phyloP scores from a whole-genome alignment of 441 rosid species.

The Omphalea diandra region DNA sequence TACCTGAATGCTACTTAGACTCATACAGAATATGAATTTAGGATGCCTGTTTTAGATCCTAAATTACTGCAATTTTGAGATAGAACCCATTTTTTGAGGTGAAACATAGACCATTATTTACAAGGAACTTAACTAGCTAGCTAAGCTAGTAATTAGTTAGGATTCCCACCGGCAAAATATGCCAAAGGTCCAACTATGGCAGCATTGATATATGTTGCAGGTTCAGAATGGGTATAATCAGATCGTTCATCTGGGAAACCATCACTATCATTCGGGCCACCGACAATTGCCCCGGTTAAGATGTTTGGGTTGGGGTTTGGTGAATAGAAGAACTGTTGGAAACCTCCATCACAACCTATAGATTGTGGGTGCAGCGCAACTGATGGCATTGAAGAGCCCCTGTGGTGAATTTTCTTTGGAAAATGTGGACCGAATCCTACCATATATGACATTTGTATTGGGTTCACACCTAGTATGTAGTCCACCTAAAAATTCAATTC shows the following conservation, averaged over 20 bases:
- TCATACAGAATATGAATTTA: too few species aligned
- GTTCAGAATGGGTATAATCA: conserved; percentile 67
- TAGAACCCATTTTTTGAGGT: too few species aligned
- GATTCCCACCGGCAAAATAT: conserved; percentile 46
- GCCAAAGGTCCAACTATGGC: conserved; percentile 77
- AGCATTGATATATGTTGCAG: conserved; percentile 78
- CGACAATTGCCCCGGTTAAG: conserved; percentile 66
- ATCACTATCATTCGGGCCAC: conserved; percentile 78
- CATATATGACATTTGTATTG: conserved; percentile 77
- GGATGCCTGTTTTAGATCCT: too few species aligned
- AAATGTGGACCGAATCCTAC: conserved; percentile 69
- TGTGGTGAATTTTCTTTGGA: conserved; percentile 69
- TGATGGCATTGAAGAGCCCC: conserved; percentile 81
- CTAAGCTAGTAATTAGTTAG: neutral
- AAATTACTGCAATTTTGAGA: too few species aligned
- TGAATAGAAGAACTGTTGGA: conserved; percentile 45
- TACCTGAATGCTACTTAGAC: too few species aligned
- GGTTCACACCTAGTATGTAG: conserved; percentile 71
- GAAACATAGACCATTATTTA: too few species aligned
- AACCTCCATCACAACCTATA: conserved; percentile 69
- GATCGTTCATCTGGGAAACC: conserved; percentile 60
- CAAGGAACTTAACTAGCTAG: neutral
- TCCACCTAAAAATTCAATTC: conserved; percentile 38
- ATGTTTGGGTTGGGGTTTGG: conserved; percentile 69
- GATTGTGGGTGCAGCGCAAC: conserved; percentile 36